A percentile compares a stretch with the other conserved stretches of the same genome.
Evolutionary conservation across 202 grass and related monocot genomes (phyloP).

Genomic region (Tripidium arundinaceum): DNA sequence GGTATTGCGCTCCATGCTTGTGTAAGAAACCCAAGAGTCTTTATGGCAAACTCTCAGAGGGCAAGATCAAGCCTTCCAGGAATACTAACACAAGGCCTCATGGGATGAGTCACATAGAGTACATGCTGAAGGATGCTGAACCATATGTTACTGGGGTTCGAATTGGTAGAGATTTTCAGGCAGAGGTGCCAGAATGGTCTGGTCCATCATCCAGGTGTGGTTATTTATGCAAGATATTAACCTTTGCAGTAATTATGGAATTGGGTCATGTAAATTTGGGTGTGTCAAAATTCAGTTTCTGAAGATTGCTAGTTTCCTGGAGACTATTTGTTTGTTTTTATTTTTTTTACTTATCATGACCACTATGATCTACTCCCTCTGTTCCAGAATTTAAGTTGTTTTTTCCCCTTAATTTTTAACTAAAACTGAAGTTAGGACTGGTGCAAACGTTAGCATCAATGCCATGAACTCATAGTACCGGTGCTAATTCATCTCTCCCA

Average conservation of each 20-base stretch:
- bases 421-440: background rate
- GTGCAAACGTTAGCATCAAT: background rate
- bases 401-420: background rate
- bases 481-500: background rate
- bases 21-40: conserved; percentile 52
- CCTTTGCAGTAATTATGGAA: conserved; percentile 29
- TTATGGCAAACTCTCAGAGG: conserved; percentile 33
- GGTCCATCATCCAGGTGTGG: conserved; percentile 58
- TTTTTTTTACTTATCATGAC: no score
- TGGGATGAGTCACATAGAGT: conserved; percentile 56
- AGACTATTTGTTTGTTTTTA: background rate
- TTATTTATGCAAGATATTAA: conserved; percentile 29
- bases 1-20: conserved; percentile 69
- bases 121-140: conserved; percentile 66
- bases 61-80: conserved; percentile 30
- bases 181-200: conserved; percentile 70
- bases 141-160: conserved; percentile 65
- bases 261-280: conserved; percentile 12
- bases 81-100: conserved; percentile 34
- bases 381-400: no score
- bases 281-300: conserved; percentile 19
- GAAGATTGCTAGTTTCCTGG: background rate
- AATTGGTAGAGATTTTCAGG: conserved; percentile 81
- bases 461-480: background rate
- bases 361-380: no score